Conservation (phyloP, 2,329 filamentous ascomycete species). For the Aspergillus vadensis region DNA sequence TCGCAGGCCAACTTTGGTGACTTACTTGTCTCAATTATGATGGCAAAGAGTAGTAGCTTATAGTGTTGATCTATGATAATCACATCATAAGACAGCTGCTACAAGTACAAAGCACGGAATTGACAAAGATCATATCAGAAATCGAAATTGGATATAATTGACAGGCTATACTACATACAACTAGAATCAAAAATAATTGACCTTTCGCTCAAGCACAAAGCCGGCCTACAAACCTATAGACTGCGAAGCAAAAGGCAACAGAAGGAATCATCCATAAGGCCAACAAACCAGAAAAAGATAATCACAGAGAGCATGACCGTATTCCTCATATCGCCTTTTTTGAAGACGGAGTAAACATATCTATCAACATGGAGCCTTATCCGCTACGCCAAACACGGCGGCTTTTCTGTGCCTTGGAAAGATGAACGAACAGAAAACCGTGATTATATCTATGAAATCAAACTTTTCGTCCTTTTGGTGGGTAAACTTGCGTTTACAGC, state of each 20-base stretch:
- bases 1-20: no score
- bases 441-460: slow-evolving; percentile 26
- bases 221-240: slow-evolving; percentile 26
- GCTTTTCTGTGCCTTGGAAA: slow-evolving; percentile 23
- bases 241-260: slow-evolving; percentile 15
- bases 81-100: no score
- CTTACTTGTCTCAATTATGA: no score
- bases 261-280: slow-evolving; percentile 20
- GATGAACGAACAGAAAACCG: slow-evolving; percentile 19
- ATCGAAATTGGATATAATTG: slow-evolving; percentile 19
- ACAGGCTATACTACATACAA: slow-evolving; percentile 19
- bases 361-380: slow-evolving; percentile 35
- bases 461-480: slow-evolving; percentile 20
- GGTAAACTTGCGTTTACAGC: slow-evolving; percentile 38
- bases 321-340: slow-evolving; percentile 16
- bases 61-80: no score
- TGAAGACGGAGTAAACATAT: slow-evolving; percentile 27
- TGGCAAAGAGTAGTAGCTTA: no score
- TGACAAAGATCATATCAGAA: not conserved
- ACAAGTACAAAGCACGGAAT: not conserved
- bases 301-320: slow-evolving; percentile 17
- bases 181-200: slow-evolving; percentile 20
- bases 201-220: slow-evolving; percentile 34
- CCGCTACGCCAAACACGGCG: slow-evolving; percentile 29
- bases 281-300: slow-evolving; percentile 10